These are phyloP conservation scores for Bidens hawaiensis DNA, from an alignment of 140 eudicot genomes.

Conservation along the genomic window DNA sequence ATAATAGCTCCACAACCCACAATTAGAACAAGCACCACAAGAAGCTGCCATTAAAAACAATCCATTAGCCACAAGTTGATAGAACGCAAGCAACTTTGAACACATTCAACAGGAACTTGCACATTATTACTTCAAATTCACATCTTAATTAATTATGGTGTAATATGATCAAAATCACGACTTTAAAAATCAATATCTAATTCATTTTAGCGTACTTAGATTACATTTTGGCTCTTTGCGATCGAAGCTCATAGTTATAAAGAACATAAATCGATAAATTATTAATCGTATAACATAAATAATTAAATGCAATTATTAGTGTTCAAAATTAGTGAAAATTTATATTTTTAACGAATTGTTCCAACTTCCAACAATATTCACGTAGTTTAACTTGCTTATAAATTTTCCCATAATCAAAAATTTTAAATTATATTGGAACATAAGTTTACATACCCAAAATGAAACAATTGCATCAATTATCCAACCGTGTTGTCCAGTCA, in stretches of 20 bases:
- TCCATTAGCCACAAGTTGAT: not conserved
- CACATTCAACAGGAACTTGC: slow-evolving; percentile 9
- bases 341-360: no score
- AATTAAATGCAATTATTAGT: no score
- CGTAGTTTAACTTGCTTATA: no score
- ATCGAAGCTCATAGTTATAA: no score
- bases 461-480: slow-evolving; percentile 75
- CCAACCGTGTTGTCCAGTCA: slow-evolving; percentile 88
- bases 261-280: no score
- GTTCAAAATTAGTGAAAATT: no score
- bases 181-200: no score
- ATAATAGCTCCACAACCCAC: slow-evolving; percentile 79
- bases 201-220: no score
- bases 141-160: not conserved
- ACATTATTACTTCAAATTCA: not conserved
- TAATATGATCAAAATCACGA: no score
- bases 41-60: slow-evolving; percentile 44
- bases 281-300: no score
- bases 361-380: no score
- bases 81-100: not conserved
- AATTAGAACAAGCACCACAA: slow-evolving; percentile 62
- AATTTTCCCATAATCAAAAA: not conserved
- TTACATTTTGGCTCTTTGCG: no score
- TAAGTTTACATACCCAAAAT: slow-evolving; percentile 47
- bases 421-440: not conserved